Evolutionary conservation across 2,329 filamentous ascomycete species (phyloP).

Genomic region (Dichotomopilus funicola): DNA sequence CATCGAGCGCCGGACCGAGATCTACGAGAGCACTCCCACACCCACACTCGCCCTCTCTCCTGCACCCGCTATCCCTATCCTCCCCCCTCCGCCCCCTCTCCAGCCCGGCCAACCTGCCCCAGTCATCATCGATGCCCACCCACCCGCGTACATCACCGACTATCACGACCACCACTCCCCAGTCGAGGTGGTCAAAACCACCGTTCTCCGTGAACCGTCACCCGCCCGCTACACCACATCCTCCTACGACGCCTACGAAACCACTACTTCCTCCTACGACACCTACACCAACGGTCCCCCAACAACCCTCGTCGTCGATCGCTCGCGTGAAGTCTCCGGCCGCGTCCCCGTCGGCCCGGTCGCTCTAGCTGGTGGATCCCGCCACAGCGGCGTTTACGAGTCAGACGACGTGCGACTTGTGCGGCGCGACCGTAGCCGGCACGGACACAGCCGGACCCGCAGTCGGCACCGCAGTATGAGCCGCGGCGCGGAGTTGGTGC

Average conservation of each 20-base stretch:
- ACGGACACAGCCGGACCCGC: not conserved
- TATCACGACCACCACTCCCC: conserved; percentile 18
- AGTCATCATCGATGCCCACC: conserved; percentile 30
- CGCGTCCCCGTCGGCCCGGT: conserved; percentile 34
- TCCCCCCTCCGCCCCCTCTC: conserved; percentile 19
- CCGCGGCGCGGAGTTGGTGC: conserved; percentile 46
- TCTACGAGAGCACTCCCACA: conserved; percentile 23
- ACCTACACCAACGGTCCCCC: conserved; percentile 25
- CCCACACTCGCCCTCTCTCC: conserved; percentile 19
- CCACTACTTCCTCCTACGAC: conserved; percentile 24
- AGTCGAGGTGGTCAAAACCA: conserved; percentile 40
- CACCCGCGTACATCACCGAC: conserved; percentile 21
- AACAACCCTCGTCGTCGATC: conserved; percentile 36
- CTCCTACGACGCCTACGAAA: conserved; percentile 18
- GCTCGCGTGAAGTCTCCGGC: conserved; percentile 31
- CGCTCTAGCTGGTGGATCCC: conserved; percentile 20
- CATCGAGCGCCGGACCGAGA: conserved; percentile 33
- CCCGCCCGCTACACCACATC: conserved; percentile 39
- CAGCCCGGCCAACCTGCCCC: conserved; percentile 22
- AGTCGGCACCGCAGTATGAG: conserved; percentile 23
- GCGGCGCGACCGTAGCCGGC: conserved; percentile 23
- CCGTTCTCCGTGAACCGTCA: conserved; percentile 44
- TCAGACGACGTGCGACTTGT: conserved; percentile 57
- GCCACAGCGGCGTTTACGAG: conserved; percentile 10
- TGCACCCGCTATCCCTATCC: conserved; percentile 23